Percentiles rank a stretch among this genome's conserved stretches.
Conservation (phyloP, 169 alveolate genomes). For the Plasmodium ovale region DNA sequence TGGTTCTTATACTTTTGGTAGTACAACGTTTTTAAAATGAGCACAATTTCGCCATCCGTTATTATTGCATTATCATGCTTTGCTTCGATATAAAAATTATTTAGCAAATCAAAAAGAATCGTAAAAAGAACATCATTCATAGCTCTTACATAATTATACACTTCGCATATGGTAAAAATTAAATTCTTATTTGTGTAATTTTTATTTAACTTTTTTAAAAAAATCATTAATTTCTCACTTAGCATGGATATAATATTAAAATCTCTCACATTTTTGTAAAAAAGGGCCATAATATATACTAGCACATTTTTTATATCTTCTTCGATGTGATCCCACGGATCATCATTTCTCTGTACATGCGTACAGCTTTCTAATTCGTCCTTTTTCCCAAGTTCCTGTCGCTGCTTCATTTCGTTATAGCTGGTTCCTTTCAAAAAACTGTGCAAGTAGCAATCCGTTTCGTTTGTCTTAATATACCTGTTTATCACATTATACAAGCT, state of each 20-base stretch:
- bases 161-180: conserved; percentile 23
- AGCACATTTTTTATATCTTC: conserved; percentile 19
- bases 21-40: conserved; percentile 24
- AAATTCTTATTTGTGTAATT: conserved; percentile 11
- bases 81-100: conserved; percentile 3
- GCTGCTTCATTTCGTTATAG: background rate
- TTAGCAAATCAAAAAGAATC: conserved; percentile 21
- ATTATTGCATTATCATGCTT: background rate
- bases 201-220: conserved; percentile 1
- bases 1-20: conserved; percentile 56
- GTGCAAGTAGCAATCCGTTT: conserved; percentile 38
- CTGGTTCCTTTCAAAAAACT: background rate
- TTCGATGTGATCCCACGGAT: background rate
- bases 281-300: conserved; percentile 38
- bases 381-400: background rate
- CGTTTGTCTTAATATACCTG: conserved; percentile 48
- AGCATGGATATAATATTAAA: conserved; percentile 15
- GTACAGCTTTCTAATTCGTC: background rate
- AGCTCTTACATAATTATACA: conserved; percentile 38
- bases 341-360: background rate
- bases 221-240: conserved; percentile 29
- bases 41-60: conserved; percentile 21
- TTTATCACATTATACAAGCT: conserved; percentile 37
- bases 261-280: conserved; percentile 26
- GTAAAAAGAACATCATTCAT: conserved; percentile 46